Evolutionary conservation across 2,329 filamentous ascomycete species (phyloP), one percentile per base, ranked within the genome.

Genomic region (Fusarium torulosum): DNA sequence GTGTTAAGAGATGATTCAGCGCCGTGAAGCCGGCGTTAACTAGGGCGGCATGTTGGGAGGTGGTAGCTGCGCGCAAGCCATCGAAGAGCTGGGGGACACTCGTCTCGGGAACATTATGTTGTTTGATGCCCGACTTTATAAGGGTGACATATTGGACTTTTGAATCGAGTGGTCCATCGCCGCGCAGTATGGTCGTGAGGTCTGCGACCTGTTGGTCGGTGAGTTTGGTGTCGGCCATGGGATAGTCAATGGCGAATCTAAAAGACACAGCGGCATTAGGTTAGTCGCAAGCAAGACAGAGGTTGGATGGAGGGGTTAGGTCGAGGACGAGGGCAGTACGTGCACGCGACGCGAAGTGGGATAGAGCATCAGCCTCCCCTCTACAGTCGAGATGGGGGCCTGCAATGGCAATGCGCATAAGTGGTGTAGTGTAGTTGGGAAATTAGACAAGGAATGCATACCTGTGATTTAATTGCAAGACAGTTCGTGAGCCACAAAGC

Each of bases 51-150:
- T 96, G 91, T 72, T 92, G 90, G 41, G 92, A 92, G 53, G 85
- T 82, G 69, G 95, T 91, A 62, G 93, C 91, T 53, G 89, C 81
- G 66, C 91, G 90, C 74, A 96, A 84, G 67, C 90, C 92, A 63
- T 97, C 93, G 79, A 97, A 96, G 67, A 97, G 88, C 59, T 88
- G 84, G 25, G 88, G 80, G 72, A 96, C 86, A 73, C 85, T 87
- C 54, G 80, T 79, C 69, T 96, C 93, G 63, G 93, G 93, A 44
- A 97, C 92, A 81, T 94, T 94, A 77, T 92, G 91, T 79, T 97
- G 94, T 79, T 97, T 97, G 84, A 97, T 97, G 77, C 89, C 88
- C 42, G 92, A 94, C 80, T 97, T 97, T 79, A 94, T 83, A 73
- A 83, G 85, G 61, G 89, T 92, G 72, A 97, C 87, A 53, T 87